Evolutionary conservation across 768 basidiomycete species (phyloP).

Genomic region (Wakefieldia striispora): DNA sequence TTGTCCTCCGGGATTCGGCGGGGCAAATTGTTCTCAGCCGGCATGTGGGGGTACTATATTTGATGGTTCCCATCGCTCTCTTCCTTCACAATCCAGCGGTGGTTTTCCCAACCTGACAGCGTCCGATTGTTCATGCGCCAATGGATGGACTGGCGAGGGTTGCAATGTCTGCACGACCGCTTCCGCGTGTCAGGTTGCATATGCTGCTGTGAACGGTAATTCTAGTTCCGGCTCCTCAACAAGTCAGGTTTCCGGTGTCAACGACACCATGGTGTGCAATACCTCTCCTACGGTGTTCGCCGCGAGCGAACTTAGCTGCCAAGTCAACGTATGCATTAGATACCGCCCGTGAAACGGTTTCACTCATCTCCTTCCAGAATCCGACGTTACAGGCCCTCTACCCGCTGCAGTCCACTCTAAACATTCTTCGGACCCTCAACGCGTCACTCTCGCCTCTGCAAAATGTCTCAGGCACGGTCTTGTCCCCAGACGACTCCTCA

Average conservation of each 20-base stretch:
- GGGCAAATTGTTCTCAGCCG: conserved; percentile 62
- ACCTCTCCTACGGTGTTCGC: conserved; percentile 69
- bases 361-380: conserved; percentile 48
- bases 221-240: conserved; percentile 33
- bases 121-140: conserved; percentile 64
- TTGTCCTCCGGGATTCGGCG: conserved; percentile 84
- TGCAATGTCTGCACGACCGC: conserved; percentile 78
- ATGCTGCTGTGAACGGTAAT: conserved; percentile 40
- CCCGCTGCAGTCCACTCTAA: conserved; percentile 68
- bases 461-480: conserved; percentile 25
- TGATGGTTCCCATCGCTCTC: conserved; percentile 59
- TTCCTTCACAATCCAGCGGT: conserved; percentile 42
- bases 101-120: conserved; percentile 64
- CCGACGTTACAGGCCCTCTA: conserved; percentile 79
- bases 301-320: conserved; percentile 80
- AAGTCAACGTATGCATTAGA: conserved; percentile 62
- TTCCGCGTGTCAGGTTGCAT: conserved; percentile 67
- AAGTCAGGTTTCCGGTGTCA: conserved; percentile 36
- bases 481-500: conserved; percentile 52
- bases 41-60: conserved; percentile 83
- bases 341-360: not conserved
- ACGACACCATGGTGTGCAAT: conserved; percentile 75
- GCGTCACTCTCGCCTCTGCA: conserved; percentile 61
- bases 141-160: conserved; percentile 73
- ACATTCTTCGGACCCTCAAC: conserved; percentile 75